Conservation (phyloP, 129 eudicot genomes). For the Kitagawia praeruptora region DNA sequence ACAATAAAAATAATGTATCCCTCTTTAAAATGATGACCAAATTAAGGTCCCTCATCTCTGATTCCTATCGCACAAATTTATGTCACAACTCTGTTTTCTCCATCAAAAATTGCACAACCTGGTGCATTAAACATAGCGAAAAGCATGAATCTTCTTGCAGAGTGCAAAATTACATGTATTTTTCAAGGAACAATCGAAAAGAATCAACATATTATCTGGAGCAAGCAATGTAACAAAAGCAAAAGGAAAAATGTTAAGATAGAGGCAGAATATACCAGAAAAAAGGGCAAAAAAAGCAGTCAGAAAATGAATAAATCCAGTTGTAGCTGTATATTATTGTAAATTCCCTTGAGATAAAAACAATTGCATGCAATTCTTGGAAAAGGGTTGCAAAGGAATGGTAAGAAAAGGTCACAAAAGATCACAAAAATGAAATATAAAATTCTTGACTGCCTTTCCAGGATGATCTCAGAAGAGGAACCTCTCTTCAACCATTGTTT, state of each 20-base stretch:
- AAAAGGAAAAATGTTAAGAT: constrained; percentile 17
- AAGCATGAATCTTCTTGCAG: constrained; percentile 27
- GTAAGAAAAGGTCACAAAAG: not conserved
- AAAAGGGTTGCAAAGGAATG: not conserved
- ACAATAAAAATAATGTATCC: constrained; percentile 20
- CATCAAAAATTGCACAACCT: constrained; percentile 17
- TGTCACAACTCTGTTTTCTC: constrained; percentile 19
- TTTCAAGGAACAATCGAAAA: not conserved
- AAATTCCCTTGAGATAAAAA: not conserved
- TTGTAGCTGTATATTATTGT: not conserved
- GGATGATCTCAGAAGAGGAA: not conserved
- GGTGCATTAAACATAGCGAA: constrained; percentile 22
- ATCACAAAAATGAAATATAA: not conserved
- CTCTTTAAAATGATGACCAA: constrained; percentile 29
- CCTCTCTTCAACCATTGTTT: constrained; percentile 1
- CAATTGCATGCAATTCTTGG: not conserved
- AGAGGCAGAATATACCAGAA: constrained; percentile 42
- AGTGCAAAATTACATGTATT: constrained; percentile 13
- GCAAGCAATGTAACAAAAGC: constrained; percentile 38
- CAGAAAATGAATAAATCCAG: constrained; percentile 22
- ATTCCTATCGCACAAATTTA: not conserved
- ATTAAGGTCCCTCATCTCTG: constrained; percentile 57
- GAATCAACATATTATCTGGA: constrained; percentile 29
- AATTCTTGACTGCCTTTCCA: constrained; percentile 1
- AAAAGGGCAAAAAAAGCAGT: constrained; percentile 38